A percentile compares a stretch with the other conserved stretches of the same genome.
phyloP scores from a whole-genome alignment of 768 basidiomycete genomes.

The Leucocoprinus leucothites region DNA sequence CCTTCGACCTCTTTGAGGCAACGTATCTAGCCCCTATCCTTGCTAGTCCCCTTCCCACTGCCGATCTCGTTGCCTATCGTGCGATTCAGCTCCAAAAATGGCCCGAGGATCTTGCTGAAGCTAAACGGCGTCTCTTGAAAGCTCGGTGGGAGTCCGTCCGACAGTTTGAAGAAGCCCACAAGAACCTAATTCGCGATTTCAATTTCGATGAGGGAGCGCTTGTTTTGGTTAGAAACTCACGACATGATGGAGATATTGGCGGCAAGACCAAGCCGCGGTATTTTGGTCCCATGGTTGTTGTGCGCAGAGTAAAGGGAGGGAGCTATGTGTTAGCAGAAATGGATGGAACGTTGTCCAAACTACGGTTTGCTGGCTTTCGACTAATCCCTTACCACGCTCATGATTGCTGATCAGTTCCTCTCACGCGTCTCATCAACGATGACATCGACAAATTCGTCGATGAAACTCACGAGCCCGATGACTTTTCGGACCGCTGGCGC shows the following conservation, averaged over 20 bases:
- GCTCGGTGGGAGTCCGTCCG: no score
- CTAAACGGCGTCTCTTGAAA: no score
- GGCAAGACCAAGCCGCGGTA: conserved; percentile 26
- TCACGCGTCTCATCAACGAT: no score
- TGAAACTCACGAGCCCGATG: no score
- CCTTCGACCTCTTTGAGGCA: conserved; percentile 24
- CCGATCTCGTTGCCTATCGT: conserved; percentile 20
- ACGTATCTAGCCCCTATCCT: conserved; percentile 12
- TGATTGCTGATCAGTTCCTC: no score
- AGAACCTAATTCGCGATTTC: no score
- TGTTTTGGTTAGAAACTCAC: conserved; percentile 16
- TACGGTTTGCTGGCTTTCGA: no score
- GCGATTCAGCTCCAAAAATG: conserved; percentile 23
- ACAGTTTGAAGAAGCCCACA: no score
- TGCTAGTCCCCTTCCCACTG: conserved; percentile 6
- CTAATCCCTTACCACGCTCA: no score
- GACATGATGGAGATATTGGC: neutral
- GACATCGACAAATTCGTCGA: no score
- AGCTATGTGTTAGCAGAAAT: conserved; percentile 24
- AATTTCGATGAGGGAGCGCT: no score
- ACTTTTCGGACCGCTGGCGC: no score
- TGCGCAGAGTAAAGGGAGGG: conserved; percentile 20
- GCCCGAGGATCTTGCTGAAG: conserved; percentile 18
- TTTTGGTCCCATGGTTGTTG: conserved; percentile 29
- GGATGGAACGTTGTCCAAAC: conserved; percentile 18